Conservation (phyloP, 2,329 filamentous ascomycete species). For the Nothopassalora personata region DNA sequence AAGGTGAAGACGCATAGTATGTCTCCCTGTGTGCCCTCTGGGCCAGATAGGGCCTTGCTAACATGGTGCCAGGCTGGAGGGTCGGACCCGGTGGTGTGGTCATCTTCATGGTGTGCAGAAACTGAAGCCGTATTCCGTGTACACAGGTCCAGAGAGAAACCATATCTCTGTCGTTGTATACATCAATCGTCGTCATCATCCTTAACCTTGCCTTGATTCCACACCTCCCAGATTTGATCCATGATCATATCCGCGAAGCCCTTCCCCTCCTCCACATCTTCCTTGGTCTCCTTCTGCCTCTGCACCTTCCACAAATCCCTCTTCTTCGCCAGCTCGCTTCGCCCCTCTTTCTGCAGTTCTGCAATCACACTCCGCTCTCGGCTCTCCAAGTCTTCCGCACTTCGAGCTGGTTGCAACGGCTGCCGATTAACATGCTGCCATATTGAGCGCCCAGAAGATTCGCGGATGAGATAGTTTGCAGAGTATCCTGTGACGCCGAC, state of each 20-base stretch:
- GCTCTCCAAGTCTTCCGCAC: neutral
- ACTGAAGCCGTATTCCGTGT: neutral
- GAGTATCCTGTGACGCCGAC: slow-evolving; percentile 45
- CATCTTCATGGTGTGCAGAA: neutral
- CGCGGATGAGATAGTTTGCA: slow-evolving; percentile 45
- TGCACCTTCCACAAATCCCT: slow-evolving; percentile 41
- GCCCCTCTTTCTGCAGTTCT: slow-evolving; percentile 16
- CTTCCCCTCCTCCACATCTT: slow-evolving; percentile 36
- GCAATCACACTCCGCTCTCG: slow-evolving; percentile 10
- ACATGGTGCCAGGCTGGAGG: neutral
- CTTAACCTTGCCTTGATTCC: slow-evolving; percentile 32
- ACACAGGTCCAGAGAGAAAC: neutral
- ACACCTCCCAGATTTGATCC: slow-evolving; percentile 36
- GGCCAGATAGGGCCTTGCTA: neutral
- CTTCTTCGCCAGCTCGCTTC: slow-evolving; percentile 26
- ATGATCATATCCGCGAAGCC: slow-evolving; percentile 35
- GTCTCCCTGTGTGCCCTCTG: neutral
- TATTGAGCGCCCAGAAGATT: slow-evolving; percentile 28
- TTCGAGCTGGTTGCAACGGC: neutral
- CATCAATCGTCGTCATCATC: slow-evolving; percentile 28
- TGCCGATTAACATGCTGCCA: slow-evolving; percentile 27
- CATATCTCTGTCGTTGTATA: neutral
- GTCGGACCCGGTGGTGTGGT: neutral
- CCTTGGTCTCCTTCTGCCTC: slow-evolving; percentile 42
- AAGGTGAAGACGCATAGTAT: neutral